Evolutionary conservation across 495 filamentous ascomycete species (phyloP).

Genomic region (Penicillium coffeae): DNA sequence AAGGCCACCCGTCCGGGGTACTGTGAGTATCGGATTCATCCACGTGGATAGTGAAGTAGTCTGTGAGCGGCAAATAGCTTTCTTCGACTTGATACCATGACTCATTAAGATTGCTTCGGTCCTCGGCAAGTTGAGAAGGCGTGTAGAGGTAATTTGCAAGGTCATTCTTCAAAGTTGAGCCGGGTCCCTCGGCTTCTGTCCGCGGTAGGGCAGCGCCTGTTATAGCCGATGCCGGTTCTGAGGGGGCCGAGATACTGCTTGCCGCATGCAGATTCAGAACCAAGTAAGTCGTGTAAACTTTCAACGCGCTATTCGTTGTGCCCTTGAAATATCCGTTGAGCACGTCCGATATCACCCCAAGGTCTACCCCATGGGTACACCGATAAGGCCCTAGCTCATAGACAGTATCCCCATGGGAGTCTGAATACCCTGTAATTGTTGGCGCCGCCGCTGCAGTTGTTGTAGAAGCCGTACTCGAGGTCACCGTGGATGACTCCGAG

Average conservation of each 20-base stretch:
- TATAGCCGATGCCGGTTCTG: slow-evolving; percentile 34
- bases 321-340: slow-evolving; percentile 44
- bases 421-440: slow-evolving; percentile 22
- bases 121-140: slow-evolving; percentile 38
- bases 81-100: slow-evolving; percentile 53
- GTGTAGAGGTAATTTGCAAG: slow-evolving; percentile 53
- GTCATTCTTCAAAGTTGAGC: slow-evolving; percentile 32
- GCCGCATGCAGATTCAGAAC: slow-evolving; percentile 60
- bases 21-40: slow-evolving; percentile 34
- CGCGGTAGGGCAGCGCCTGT: slow-evolving; percentile 34
- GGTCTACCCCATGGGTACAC: slow-evolving; percentile 50
- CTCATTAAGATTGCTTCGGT: slow-evolving; percentile 54
- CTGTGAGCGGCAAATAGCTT: slow-evolving; percentile 42
- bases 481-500: slow-evolving; percentile 15
- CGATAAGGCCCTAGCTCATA: slow-evolving; percentile 52
- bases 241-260: slow-evolving; percentile 32
- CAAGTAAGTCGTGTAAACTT: slow-evolving; percentile 44
- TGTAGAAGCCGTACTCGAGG: slow-evolving; percentile 16
- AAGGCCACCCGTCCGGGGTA: slow-evolving; percentile 62
- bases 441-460: slow-evolving; percentile 24
- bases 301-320: slow-evolving; percentile 42
- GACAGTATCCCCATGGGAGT: slow-evolving; percentile 34
- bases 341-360: slow-evolving; percentile 44
- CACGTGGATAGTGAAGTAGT: slow-evolving; percentile 48
- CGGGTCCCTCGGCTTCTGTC: slow-evolving; percentile 22